A percentile compares a stretch with the other conserved stretches of the same genome.
Conservation (phyloP, 192 early-diverging fungal genomes). For the Pecoramyces ruminantium region DNA sequence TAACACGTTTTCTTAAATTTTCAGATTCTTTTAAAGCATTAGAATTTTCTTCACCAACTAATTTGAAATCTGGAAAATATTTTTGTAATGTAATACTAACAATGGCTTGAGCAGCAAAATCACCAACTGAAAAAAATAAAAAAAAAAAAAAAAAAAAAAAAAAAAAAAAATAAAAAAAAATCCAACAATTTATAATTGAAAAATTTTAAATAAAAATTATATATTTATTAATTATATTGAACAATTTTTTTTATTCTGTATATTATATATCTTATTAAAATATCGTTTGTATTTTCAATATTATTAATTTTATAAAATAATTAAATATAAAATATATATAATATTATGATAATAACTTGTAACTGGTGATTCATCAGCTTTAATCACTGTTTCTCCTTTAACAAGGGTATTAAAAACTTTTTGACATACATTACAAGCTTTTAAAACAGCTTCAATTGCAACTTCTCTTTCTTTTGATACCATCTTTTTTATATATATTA, state of each 20-base stretch:
- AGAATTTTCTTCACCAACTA: conserved; percentile 93
- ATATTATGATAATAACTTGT: conserved; percentile 39
- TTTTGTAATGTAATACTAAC: conserved; percentile 64
- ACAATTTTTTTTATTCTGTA: no score
- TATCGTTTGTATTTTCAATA: background rate
- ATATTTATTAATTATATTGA: no score
- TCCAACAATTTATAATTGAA: no score
- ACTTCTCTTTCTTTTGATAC: conserved; percentile 46
- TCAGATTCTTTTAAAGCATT: conserved; percentile 61
- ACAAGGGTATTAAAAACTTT: conserved; percentile 76
- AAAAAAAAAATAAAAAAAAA: no score
- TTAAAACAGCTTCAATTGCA: conserved; percentile 77
- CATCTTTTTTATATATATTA: no score
- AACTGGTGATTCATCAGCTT: conserved; percentile 90
- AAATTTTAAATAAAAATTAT: no score
- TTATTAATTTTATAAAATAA: no score
- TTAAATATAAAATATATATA: no score
- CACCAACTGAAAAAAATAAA: no score
- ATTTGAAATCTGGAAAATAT: conserved; percentile 70
- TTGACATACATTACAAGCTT: conserved; percentile 75
- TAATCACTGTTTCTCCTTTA: conserved; percentile 62
- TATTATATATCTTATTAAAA: background rate
- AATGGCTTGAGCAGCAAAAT: conserved; percentile 89
- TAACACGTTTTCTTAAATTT: conserved; percentile 58
- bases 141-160: no score